These are phyloP conservation scores for Rubus parviflorus DNA, from an alignment of 306 rosid species.

Conservation along the genomic window DNA sequence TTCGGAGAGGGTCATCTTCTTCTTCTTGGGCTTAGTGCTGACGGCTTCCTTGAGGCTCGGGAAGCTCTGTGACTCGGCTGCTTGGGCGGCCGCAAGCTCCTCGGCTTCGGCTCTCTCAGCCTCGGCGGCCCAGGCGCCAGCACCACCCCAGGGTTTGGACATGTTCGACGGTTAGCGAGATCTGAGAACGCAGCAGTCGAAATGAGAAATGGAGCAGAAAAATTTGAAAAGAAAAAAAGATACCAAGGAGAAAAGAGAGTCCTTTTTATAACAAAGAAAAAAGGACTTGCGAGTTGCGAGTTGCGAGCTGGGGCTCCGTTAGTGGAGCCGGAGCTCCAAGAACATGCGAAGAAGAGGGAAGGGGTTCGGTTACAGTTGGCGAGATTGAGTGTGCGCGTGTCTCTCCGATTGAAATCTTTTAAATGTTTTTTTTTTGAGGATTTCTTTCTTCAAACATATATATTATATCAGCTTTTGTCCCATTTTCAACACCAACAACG, in stretches of 20 bases:
- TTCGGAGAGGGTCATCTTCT: constrained; percentile 53
- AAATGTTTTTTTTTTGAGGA: neutral
- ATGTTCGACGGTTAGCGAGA: constrained; percentile 44
- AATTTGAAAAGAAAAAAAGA: neutral
- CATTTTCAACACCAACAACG: neutral
- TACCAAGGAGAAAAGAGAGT: neutral
- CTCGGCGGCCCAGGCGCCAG: constrained; percentile 97
- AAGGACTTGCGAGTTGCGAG: neutral
- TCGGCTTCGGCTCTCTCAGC: constrained; percentile 90
- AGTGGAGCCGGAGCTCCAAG: constrained; percentile 78
- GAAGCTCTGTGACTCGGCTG: constrained; percentile 49
- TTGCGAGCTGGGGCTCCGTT: constrained; percentile 63
- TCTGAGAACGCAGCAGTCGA: constrained; percentile 28
- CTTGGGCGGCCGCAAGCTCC: constrained; percentile 49
- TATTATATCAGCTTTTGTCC: neutral
- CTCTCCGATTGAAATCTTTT: neutral
- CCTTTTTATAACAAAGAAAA: neutral
- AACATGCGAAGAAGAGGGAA: constrained; percentile 41
- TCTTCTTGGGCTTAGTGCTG: constrained; percentile 72
- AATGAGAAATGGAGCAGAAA: neutral
- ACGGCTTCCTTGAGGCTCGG: constrained; percentile 83
- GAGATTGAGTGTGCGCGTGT: constrained; percentile 10
- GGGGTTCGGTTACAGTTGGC: constrained; percentile 26
- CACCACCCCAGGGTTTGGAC: constrained; percentile 88
- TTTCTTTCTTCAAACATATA: no score